phyloP scores from a whole-genome alignment of 345 rosid genomes.

The Xanthoceras sorbifolium region DNA sequence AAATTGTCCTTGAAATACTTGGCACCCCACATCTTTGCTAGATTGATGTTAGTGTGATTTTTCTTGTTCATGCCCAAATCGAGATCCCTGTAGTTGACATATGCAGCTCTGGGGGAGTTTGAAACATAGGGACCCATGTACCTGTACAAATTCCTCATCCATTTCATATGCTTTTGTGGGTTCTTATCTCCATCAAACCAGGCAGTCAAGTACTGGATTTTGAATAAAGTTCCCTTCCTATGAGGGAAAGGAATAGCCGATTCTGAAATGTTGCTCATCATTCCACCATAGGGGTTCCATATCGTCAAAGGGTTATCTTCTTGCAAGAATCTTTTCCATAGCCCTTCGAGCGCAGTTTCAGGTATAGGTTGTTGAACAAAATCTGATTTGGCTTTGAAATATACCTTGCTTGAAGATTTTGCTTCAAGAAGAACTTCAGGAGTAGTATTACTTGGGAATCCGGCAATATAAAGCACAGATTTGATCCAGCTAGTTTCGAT shows the following conservation, averaged over 20 bases:
- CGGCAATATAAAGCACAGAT: conserved; percentile 14
- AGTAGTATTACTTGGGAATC: conserved; percentile 14
- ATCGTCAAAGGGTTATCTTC: conserved; percentile 5
- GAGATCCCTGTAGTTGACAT: conserved; percentile 32
- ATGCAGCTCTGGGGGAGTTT: conserved; percentile 28
- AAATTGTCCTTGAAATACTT: conserved; percentile 22
- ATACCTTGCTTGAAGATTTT: conserved; percentile 15
- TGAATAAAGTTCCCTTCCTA: conserved; percentile 24
- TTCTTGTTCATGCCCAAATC: conserved; percentile 5
- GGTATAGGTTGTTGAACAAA: conserved; percentile 32
- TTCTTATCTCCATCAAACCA: conserved; percentile 24
- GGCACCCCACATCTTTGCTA: conserved; percentile 16
- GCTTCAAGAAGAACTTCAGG: conserved; percentile 30
- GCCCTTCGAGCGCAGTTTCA: conserved; percentile 22
- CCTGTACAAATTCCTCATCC: conserved; percentile 16
- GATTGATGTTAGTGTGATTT: not conserved
- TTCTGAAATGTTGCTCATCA: conserved; percentile 26
- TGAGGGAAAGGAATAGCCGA: conserved; percentile 30
- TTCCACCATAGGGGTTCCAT: conserved; percentile 33
- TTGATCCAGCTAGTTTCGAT: conserved; percentile 38
- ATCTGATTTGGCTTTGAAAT: conserved; percentile 43
- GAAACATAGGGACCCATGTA: conserved; percentile 31
- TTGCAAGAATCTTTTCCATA: conserved; percentile 29
- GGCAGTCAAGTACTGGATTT: conserved; percentile 15
- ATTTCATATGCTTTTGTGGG: conserved; percentile 12